Percentiles rank a stretch among this genome's conserved stretches.
Evolutionary conservation across 1,139 yeast species (phyloP).

Genomic region (Spencermartinsiella ligniputridi): DNA sequence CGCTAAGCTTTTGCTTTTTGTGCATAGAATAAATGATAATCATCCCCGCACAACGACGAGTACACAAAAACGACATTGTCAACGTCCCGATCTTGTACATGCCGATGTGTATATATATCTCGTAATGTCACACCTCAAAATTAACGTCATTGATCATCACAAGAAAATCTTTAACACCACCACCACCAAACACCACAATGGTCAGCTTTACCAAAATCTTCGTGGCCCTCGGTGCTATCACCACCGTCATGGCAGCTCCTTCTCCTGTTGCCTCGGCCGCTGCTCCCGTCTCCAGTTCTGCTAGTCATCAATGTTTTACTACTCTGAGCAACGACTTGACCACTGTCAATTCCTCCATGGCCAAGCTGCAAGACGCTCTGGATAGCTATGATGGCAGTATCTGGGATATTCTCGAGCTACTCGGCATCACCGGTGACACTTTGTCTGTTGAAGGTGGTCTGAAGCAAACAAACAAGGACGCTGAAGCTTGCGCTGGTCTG

Average conservation of each 20-base stretch:
- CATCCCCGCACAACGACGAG: no score
- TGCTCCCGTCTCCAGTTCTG: not conserved
- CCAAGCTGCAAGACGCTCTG: not conserved
- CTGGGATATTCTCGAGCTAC: slow-evolving; percentile 1
- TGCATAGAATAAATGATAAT: no score
- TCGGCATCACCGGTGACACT: not conserved
- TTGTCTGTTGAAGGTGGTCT: not conserved
- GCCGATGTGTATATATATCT: no score
- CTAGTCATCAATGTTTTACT: not conserved
- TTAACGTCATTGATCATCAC: no score
- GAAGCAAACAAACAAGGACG: not conserved
- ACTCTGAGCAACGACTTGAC: not conserved
- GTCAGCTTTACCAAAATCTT: not conserved
- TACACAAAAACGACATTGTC: no score
- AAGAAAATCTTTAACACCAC: no score
- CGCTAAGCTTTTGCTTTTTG: no score
- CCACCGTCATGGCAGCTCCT: not conserved
- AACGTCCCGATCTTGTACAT: no score
- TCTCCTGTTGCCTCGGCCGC: not conserved
- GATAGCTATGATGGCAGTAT: not conserved
- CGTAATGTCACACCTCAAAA: no score
- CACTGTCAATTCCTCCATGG: not conserved
- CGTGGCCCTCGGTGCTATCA: not conserved
- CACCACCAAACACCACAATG: not conserved
- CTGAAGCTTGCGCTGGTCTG: not conserved